These are phyloP conservation scores for Lepidium didymum DNA, from an alignment of 345 rosid species.

Conservation along the genomic window DNA sequence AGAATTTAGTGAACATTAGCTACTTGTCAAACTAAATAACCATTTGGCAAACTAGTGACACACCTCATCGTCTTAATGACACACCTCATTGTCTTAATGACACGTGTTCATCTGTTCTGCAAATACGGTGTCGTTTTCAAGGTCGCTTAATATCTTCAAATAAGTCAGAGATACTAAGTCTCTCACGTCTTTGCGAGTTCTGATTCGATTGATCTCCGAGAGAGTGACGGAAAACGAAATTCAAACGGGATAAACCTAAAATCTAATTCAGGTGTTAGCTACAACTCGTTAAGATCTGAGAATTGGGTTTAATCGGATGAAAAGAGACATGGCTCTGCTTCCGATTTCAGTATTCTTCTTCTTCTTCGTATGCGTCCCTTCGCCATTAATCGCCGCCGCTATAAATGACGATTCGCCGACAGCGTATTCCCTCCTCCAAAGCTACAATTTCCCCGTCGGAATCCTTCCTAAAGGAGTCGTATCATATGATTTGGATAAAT, in stretches of 20 bases:
- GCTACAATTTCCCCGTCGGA: slow-evolving; percentile 71
- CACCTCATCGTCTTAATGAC: no score
- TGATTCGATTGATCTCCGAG: not conserved
- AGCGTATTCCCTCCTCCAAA: slow-evolving; percentile 56
- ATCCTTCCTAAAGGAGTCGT: slow-evolving; percentile 62
- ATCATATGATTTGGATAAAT: slow-evolving; percentile 58
- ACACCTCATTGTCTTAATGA: not conserved
- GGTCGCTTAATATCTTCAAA: not conserved
- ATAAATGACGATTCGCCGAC: slow-evolving; percentile 23
- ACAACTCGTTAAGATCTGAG: not conserved
- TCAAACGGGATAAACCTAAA: not conserved
- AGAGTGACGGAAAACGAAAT: slow-evolving; percentile 10
- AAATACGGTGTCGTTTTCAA: not conserved
- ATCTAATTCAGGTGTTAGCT: not conserved
- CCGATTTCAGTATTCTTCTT: slow-evolving; percentile 11
- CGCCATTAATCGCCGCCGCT: slow-evolving; percentile 20
- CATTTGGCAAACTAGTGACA: no score
- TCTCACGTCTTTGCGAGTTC: slow-evolving; percentile 5
- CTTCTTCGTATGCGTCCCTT: slow-evolving; percentile 16
- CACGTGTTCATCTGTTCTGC: not conserved
- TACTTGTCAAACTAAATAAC: no score
- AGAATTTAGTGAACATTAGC: no score
- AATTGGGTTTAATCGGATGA: not conserved
- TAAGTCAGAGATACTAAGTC: slow-evolving; percentile 1
- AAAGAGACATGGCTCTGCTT: slow-evolving; percentile 3